Evolutionary conservation across 2,329 filamentous ascomycete species (phyloP), one percentile per base, ranked within the genome.

Genomic region (Fonsecaea monophora): DNA sequence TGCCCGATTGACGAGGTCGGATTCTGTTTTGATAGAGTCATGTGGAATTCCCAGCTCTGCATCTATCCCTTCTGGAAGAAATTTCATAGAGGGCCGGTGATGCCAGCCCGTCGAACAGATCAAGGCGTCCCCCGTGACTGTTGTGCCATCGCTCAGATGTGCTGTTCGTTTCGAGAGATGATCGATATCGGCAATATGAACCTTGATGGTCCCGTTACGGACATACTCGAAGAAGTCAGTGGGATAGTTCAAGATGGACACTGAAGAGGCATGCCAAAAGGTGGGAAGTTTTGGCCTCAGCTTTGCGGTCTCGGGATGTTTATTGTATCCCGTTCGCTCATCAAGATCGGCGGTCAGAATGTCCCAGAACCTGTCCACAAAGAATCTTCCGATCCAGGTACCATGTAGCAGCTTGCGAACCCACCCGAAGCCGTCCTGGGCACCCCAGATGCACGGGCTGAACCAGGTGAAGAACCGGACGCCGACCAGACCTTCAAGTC

Each of bases 401-500:
- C 77, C 74, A 65, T 87, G 85, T 18, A 87, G 72, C 62, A 85
- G 81, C 2, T 73, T 70, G 4, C 83, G 79, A 1, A 83, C 71
- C 55, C 56, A 57, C 4, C 7, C 13, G 45, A 75, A 80, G 8
- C 78, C 82, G 62, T 78, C 78, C 13, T 83, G 84, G 1, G 82
- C 80, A 6, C 88, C 89, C 88, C 89, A 94, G 12, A 90, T 84
- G 73, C 90, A 93, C 0, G 91, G 90, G 62, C 86, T 89, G 77
- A 94, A 87, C 87, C 89, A 93, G 2, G 86, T 90, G 57, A 93
- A 77, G 70, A 90, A 82, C 0, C 91, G 84, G 4, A 89, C 84
- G 18, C 35, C 54, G 34, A 57, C 18, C 5, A 92, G 82, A 71
- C 88, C 86, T 76, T 92, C 90, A 0, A 91, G 59, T 83, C 86